Evolutionary conservation across 2,329 filamentous ascomycete species (phyloP).

Genomic region (Aspergillus sp.): DNA sequence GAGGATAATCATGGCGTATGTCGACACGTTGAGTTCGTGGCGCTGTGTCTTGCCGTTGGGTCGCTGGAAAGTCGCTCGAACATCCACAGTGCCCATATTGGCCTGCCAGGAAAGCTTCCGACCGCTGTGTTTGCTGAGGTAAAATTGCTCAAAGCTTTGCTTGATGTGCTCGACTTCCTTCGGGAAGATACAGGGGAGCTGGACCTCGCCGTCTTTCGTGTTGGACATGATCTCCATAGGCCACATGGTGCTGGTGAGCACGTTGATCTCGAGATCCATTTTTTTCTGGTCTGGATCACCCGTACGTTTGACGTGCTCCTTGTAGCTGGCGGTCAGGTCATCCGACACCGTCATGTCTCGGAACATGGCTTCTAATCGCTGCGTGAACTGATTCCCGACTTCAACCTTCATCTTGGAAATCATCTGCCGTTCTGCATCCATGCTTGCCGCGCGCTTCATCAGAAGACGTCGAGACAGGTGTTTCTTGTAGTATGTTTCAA

Average conservation of each 20-base stretch:
- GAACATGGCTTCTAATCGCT: conserved; percentile 95
- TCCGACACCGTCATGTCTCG: conserved; percentile 86
- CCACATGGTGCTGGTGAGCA: conserved; percentile 92
- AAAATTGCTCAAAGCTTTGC: conserved; percentile 80
- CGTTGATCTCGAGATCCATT: conserved; percentile 72
- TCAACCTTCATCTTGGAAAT: conserved; percentile 96
- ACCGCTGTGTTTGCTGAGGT: conserved; percentile 77
- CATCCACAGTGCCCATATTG: conserved; percentile 73
- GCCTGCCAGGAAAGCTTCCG: conserved; percentile 77
- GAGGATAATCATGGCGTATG: conserved; percentile 84
- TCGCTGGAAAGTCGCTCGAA: conserved; percentile 69
- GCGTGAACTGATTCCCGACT: conserved; percentile 86
- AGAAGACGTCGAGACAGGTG: conserved; percentile 82
- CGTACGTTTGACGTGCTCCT: conserved; percentile 55
- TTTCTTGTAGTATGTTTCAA: conserved; percentile 97
- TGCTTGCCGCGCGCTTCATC: conserved; percentile 80
- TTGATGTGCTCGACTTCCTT: conserved; percentile 65
- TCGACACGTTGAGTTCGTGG: conserved; percentile 87
- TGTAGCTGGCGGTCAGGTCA: conserved; percentile 72
- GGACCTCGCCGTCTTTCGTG: conserved; percentile 42
- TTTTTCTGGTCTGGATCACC: conserved; percentile 52
- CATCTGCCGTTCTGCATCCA: conserved; percentile 90
- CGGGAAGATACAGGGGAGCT: conserved; percentile 59
- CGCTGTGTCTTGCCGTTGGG: conserved; percentile 63
- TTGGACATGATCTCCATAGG: conserved; percentile 76